A percentile compares a stretch with the other conserved stretches of the same genome.
These are phyloP conservation scores for Sugiyamaella grinbergsii DNA, from an alignment of 1,139 yeast species.

Conservation along the genomic window DNA sequence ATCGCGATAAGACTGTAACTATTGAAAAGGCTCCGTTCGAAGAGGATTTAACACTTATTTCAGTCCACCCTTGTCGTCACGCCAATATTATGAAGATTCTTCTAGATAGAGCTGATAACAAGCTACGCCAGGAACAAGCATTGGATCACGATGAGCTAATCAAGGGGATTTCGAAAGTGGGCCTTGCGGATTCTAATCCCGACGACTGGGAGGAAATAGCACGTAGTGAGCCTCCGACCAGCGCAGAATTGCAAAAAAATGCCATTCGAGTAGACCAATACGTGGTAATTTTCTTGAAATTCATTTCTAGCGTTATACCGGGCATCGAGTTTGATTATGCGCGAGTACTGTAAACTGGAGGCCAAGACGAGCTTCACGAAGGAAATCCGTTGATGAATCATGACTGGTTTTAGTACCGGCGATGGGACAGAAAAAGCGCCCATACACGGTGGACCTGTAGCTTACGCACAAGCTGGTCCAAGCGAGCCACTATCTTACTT, in stretches of 20 bases:
- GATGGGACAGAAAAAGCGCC: too few species aligned
- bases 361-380: background rate
- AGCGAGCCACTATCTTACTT: too few species aligned
- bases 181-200: constrained; percentile 45
- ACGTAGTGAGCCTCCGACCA: constrained; percentile 23
- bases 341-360: constrained; percentile 49
- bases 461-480: too few species aligned
- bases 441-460: too few species aligned
- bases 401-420: too few species aligned
- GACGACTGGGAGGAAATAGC: constrained; percentile 46
- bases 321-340: constrained; percentile 97
- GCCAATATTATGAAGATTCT: constrained; percentile 91
- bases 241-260: constrained; percentile 44
- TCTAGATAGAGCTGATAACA: constrained; percentile 62
- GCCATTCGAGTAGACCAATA: constrained; percentile 87
- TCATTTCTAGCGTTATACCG: constrained; percentile 95
- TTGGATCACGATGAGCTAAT: constrained; percentile 43
- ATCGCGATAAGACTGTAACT: constrained; percentile 93
- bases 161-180: constrained; percentile 48
- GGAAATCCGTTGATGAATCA: too few species aligned
- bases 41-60: constrained; percentile 75
- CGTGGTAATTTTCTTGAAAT: constrained; percentile 82
- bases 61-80: constrained; percentile 96
- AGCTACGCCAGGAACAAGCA: constrained; percentile 42
- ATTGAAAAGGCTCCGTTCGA: constrained; percentile 90